A percentile compares a stretch with the other conserved stretches of the same genome.
phyloP scores from a whole-genome alignment of 768 basidiomycete genomes.

The Mycena sanguinolenta region DNA sequence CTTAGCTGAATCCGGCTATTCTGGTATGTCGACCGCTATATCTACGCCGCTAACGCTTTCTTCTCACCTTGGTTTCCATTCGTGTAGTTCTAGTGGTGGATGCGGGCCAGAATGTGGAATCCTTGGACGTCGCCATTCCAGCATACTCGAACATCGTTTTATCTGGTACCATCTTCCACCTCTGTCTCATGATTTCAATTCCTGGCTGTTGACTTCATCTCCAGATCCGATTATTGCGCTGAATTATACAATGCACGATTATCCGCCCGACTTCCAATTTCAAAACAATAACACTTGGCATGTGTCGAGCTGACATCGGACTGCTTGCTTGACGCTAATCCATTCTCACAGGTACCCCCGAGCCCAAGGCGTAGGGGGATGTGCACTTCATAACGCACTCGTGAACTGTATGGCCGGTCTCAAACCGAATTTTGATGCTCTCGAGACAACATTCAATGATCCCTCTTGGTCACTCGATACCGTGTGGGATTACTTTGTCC shows the following conservation, averaged over 20 bases:
- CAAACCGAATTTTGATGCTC: constrained; percentile 20
- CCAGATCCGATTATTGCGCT: constrained; percentile 22
- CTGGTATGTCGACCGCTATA: constrained; percentile 9
- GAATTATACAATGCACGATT: constrained; percentile 24
- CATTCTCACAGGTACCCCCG: constrained; percentile 22
- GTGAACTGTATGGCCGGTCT: constrained; percentile 11
- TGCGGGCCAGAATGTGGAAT: constrained; percentile 21
- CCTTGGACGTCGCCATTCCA: constrained; percentile 13
- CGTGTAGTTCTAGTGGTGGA: constrained; percentile 21
- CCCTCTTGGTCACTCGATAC: constrained; percentile 16
- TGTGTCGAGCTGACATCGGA: not conserved
- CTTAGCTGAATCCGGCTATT: constrained; percentile 18
- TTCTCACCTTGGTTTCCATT: not conserved
- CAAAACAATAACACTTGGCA: constrained; percentile 26
- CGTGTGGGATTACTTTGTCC: constrained; percentile 24
- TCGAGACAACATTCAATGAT: constrained; percentile 26
- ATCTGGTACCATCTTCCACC: constrained; percentile 13
- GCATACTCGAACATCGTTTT: constrained; percentile 6
- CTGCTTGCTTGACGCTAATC: constrained; percentile 11
- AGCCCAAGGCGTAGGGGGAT: constrained; percentile 27
- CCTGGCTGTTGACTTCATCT: constrained; percentile 8
- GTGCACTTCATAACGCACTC: constrained; percentile 25
- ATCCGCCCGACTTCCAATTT: constrained; percentile 23
- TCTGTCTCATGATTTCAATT: constrained; percentile 5
- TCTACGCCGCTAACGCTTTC: not conserved